Evolutionary conservation across 371 early-diverging fungal species (phyloP), one percentile per base, ranked within the genome.

Genomic region (Circinella umbellata): DNA sequence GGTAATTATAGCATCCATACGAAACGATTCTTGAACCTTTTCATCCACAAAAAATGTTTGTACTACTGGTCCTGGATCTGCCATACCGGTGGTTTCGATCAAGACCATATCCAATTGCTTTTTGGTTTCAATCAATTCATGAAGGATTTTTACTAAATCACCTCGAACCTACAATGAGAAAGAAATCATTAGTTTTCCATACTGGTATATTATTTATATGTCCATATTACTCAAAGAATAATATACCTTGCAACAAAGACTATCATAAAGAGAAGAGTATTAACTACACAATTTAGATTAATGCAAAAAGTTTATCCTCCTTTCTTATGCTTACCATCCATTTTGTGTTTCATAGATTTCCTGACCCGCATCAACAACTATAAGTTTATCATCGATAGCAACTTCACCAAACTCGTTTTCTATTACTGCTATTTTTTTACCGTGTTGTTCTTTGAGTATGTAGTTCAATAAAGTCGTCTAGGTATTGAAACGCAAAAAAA

Each of bases 331-430:
- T 57, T 71, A 78, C 79, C 79, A 76, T 53, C 78, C 80, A 62
- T 76, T 73, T 55, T 80, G 70, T 13, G 78, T 77, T 55, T 80
- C 79, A 36, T 78, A 73, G 38, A 79, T 72, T 53, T 80, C 76
- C 64, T 80, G 76, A 10, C 74, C 73, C n/a, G 74, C 73, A 53
- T 76, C 73, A 13, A 71, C 69, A 17, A 73, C 64, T 4, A 77
- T 69, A 27, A 79, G 69, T 7, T 62, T 75, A 39, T 73, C 78
- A 62, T 79, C 81, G 0, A 79, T 72, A 0, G 74, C 76, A 4
- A 79, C 73, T 64, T 79, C 80, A 8, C 77, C 81, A 69, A 75
- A 81, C 57, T 80, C 80, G 39, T 81, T 81, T 61, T 80, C 80
- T 49, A 80, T 81, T 10, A 81, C 81, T 20, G 81, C 81, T 3